These are phyloP conservation scores for Leishmania guyanensis DNA, from an alignment of 208 protist genomes.

Conservation along the genomic window DNA sequence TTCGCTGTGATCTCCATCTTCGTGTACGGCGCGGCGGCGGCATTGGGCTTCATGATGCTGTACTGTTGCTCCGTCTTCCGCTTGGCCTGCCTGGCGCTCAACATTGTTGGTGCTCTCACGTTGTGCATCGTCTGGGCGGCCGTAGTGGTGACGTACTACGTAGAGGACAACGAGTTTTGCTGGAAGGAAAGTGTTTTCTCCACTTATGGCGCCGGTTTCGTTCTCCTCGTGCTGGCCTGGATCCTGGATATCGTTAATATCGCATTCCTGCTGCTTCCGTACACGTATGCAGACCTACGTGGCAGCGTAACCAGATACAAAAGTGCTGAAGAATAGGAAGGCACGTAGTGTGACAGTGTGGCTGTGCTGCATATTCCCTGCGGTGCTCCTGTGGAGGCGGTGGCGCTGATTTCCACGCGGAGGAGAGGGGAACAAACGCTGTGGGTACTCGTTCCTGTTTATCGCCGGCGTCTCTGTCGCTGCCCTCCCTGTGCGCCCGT, in stretches of 20 bases:
- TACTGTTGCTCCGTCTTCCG: constrained; percentile 46
- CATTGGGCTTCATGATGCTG: constrained; percentile 30
- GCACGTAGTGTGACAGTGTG: not conserved
- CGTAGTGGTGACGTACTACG: constrained; percentile 35
- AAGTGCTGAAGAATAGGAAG: not conserved
- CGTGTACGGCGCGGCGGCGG: constrained; percentile 7
- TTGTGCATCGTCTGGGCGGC: constrained; percentile 36
- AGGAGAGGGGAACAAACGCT: too few relatives aligned
- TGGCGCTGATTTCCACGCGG: too few relatives aligned
- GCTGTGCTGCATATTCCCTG: too few relatives aligned
- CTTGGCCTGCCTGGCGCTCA: constrained; percentile 37
- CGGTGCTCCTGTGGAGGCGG: too few relatives aligned
- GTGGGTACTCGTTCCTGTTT: too few relatives aligned
- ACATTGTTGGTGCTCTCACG: constrained; percentile 23
- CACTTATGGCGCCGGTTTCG: constrained; percentile 43
- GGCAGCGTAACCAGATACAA: not conserved
- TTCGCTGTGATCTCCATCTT: constrained; percentile 42
- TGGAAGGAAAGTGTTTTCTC: not conserved
- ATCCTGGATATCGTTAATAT: constrained; percentile 40
- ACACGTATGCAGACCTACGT: not conserved
- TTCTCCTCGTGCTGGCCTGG: constrained; percentile 39
- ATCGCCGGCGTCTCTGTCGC: too few relatives aligned
- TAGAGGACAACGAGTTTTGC: not conserved
- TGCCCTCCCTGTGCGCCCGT: too few relatives aligned
- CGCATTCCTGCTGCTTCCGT: constrained; percentile 35